Conservation (phyloP, 495 filamentous ascomycete species). For the Lindgomyces ingoldianus region DNA sequence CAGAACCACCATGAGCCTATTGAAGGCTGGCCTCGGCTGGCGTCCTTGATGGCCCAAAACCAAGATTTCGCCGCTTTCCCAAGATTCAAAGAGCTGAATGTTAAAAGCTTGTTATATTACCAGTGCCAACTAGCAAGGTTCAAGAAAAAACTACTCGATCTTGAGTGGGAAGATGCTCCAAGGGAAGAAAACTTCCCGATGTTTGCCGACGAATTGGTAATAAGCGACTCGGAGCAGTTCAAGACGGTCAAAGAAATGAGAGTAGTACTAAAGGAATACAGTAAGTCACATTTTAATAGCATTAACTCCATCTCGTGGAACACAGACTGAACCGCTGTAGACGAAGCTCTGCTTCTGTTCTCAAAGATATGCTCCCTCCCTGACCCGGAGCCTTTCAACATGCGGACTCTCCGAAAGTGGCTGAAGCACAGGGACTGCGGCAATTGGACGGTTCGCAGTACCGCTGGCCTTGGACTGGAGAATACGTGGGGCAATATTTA, state of each 20-base stretch:
- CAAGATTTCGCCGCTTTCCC: constrained; percentile 37
- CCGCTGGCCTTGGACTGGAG: not conserved
- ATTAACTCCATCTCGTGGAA: too few relatives aligned
- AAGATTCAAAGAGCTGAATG: constrained; percentile 39
- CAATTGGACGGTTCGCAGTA: not conserved
- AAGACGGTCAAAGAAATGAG: not conserved
- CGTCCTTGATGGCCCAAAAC: constrained; percentile 32
- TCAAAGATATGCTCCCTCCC: not conserved
- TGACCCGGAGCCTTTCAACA: constrained; percentile 16
- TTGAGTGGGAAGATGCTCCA: not conserved
- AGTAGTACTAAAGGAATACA: constrained; percentile 9
- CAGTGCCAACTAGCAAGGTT: constrained; percentile 19
- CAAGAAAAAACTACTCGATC: not conserved
- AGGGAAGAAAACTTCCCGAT: not conserved
- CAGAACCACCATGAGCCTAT: not conserved
- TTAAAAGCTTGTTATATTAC: constrained; percentile 44
- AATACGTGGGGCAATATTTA: constrained; percentile 2
- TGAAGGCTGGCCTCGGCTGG: constrained; percentile 39
- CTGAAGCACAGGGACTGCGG: not conserved
- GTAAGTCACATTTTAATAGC: not conserved
- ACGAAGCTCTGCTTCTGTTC: constrained; percentile 2
- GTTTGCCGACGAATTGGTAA: not conserved
- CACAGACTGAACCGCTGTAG: not conserved
- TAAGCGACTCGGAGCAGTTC: not conserved
- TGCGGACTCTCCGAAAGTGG: constrained; percentile 12